Base-by-base conservation (phyloP, 805 yeast genomes). In the Cyberlindnera veronae region DNA sequence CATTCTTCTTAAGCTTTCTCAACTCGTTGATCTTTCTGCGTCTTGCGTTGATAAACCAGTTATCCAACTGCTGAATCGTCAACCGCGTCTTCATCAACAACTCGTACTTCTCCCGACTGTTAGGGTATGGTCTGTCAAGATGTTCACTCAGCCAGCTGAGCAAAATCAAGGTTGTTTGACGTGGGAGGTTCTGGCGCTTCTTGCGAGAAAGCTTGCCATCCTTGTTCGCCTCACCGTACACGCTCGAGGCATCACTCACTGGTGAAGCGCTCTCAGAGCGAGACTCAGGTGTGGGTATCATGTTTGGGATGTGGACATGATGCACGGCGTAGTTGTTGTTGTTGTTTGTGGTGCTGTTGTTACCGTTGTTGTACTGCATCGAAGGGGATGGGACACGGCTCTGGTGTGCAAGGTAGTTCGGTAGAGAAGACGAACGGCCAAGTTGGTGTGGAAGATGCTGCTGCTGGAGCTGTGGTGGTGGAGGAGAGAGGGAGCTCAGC, bases 1-100 rank as follows among this genome's bases (percentile, higher is more conserved):
- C 54, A n/a, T 41, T 54, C 38, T 54, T 54, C 33, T 55, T 55
- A 8, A 55, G 24, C n/a, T 47, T 53, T 38, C 48, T 53, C 23
- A 56, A 24, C 24, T 52, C 49, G 16, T 37, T 46, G 16, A 86
- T 74, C 55, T 83, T 81, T 46, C 95, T 67, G 52, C 95, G 71
- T 52, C 95, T 75, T 3, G 93, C 95, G 57, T 86, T 86, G 58
- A 86, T 86, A 54, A 86, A 86, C 95, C 95, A 86, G 56, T 86
- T 86, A 48, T 84, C 76, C 42, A 86, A 68, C 60, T 86, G 95
- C 48, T 84, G 87, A 58, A 82, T 78, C 41, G 86, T 83, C 57
- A 86, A 70, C 3, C 91, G 89, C 0, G 95, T 86, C 56, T 75
- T 70, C 53, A 69, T 63, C 71, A 84, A 74, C 48, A 86, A 64